These are phyloP conservation scores for Parmelia sp. DNA, from an alignment of 495 filamentous ascomycete species.

Conservation along the genomic window DNA sequence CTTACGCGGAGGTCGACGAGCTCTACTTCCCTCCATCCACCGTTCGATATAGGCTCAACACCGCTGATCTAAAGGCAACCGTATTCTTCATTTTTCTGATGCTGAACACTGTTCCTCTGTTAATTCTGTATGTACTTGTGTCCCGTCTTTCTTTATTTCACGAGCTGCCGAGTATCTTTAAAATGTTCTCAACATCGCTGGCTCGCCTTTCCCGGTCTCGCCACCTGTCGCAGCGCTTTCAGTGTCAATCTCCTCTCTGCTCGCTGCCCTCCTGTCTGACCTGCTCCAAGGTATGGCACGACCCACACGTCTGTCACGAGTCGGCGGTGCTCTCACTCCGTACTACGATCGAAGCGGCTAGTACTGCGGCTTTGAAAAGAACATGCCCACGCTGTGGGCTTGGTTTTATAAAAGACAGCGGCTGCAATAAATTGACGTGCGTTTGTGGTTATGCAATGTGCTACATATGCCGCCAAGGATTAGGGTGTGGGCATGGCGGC, in stretches of 20 bases:
- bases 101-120: conserved; percentile 30
- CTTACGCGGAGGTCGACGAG: conserved; percentile 82
- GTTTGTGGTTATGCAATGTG: conserved; percentile 98
- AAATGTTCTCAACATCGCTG: conserved; percentile 49
- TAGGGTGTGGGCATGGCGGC: conserved; percentile 40
- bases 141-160: conserved; percentile 42
- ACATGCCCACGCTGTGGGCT: conserved; percentile 87
- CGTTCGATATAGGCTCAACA: conserved; percentile 45
- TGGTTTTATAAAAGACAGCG: conserved; percentile 83
- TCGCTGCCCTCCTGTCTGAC: conserved; percentile 65
- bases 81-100: conserved; percentile 35
- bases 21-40: conserved; percentile 53
- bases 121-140: conserved; percentile 38
- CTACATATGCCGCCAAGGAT: conserved; percentile 68
- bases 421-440: conserved; percentile 97
- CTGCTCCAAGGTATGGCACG: conserved; percentile 59
- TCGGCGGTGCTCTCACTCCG: conserved; percentile 63
- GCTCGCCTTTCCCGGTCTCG: conserved; percentile 54
- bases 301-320: conserved; percentile 62
- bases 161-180: conserved; percentile 32
- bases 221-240: conserved; percentile 62
- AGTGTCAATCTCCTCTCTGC: conserved; percentile 63
- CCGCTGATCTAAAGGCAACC: conserved; percentile 1
- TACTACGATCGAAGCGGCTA: conserved; percentile 80
- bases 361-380: conserved; percentile 89